Evolutionary conservation across 768 basidiomycete species (phyloP).

Genomic region (Chalciporus chontae): DNA sequence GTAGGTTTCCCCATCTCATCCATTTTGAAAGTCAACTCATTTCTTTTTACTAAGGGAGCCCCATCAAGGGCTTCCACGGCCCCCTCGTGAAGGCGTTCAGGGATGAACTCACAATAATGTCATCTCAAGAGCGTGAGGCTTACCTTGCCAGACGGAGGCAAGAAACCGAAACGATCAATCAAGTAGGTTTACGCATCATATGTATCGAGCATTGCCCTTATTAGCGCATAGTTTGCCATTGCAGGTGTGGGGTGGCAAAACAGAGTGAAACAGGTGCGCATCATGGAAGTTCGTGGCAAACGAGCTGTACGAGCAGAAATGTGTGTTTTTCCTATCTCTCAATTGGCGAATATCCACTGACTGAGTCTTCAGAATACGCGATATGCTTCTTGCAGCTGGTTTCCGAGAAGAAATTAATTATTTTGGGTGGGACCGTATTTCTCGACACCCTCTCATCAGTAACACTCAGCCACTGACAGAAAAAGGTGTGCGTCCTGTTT

Average conservation of each 20-base stretch:
- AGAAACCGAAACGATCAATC: conserved; percentile 1
- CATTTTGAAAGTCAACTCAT: conserved; percentile 2
- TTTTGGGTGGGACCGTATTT: conserved; percentile 31
- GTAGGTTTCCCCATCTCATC: conserved; percentile 5
- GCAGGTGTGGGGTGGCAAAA: conserved; percentile 27
- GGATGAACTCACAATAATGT: conserved; percentile 9
- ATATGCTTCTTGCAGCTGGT: conserved; percentile 14
- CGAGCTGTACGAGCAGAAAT: conserved; percentile 24
- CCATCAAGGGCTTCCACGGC: conserved; percentile 22
- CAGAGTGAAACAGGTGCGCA: conserved; percentile 14
- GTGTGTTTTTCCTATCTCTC: conserved; percentile 13
- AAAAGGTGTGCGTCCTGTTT: conserved; percentile 12
- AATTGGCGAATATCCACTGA: conserved; percentile 5
- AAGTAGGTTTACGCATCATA: conserved; percentile 8
- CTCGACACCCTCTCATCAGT: conserved; percentile 28
- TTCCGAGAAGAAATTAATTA: conserved; percentile 27
- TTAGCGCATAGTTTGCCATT: conserved; percentile 21
- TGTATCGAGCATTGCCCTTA: conserved; percentile 4
- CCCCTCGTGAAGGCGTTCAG: conserved; percentile 16
- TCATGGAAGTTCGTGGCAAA: conserved; percentile 18
- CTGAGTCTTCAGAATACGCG: conserved; percentile 14
- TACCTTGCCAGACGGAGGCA: conserved; percentile 18
- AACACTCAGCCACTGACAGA: conserved; percentile 22
- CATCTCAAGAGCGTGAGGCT: conserved; percentile 13
- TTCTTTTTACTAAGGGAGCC: conserved; percentile 9